phyloP scores from a whole-genome alignment of 1,284 basidiomycete species.

The Austroboletus niveus region DNA sequence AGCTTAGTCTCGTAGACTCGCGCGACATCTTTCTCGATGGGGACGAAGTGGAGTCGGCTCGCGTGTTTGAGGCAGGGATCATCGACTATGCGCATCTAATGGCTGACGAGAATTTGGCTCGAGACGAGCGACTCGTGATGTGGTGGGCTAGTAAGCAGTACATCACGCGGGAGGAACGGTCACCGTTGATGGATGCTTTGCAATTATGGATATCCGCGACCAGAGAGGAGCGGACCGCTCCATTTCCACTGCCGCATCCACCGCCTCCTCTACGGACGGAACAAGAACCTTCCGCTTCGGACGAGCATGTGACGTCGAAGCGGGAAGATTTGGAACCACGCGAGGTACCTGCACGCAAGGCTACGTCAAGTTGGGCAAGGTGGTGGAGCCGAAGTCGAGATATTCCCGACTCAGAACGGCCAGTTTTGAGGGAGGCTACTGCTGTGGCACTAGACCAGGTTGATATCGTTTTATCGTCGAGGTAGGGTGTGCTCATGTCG shows the following conservation, averaged over 20 bases:
- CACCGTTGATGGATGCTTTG: conserved; percentile 65
- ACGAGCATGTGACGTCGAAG: conserved; percentile 25
- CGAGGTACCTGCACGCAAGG: conserved; percentile 35
- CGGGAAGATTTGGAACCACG: conserved; percentile 40
- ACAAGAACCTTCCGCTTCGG: conserved; percentile 32
- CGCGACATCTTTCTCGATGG: conserved; percentile 35
- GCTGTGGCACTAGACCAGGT: conserved; percentile 24
- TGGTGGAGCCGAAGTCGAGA: conserved; percentile 70
- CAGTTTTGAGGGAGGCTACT: conserved; percentile 17
- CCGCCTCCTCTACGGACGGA: conserved; percentile 32
- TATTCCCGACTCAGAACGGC: conserved; percentile 22
- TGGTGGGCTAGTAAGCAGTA: conserved; percentile 67
- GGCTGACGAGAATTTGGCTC: conserved; percentile 50
- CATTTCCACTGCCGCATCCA: conserved; percentile 24
- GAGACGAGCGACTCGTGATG: conserved; percentile 60
- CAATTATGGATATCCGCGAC: conserved; percentile 53
- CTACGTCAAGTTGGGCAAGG: conserved; percentile 67
- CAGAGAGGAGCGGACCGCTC: conserved; percentile 22
- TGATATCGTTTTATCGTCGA: neutral
- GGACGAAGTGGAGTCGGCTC: conserved; percentile 52
- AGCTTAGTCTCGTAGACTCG: conserved; percentile 52
- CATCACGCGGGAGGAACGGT: conserved; percentile 59
- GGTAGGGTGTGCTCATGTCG: conserved; percentile 2
- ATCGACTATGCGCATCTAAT: conserved; percentile 57
- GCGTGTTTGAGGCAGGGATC: conserved; percentile 52